These are phyloP conservation scores for Isoetes taiwanensis DNA, from an alignment of 75 land plant species.

Conservation along the genomic window DNA sequence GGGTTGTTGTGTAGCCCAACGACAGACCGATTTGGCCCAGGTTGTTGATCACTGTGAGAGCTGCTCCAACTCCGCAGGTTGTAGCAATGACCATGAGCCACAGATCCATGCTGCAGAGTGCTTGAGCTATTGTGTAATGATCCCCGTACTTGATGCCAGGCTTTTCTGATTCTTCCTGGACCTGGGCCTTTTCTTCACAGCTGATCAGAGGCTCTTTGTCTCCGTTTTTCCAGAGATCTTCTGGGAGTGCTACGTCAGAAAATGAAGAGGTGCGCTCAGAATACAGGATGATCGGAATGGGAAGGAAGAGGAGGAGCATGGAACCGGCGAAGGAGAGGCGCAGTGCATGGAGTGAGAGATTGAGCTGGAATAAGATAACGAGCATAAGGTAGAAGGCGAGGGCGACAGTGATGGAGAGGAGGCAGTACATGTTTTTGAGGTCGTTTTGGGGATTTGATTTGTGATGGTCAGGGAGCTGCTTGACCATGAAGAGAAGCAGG, in stretches of 20 bases:
- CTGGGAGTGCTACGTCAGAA: too few relatives aligned
- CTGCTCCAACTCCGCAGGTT: conserved; percentile 16
- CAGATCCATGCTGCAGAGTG: conserved; percentile 14
- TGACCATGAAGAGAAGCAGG: background rate
- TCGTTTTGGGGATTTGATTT: background rate
- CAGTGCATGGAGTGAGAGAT: too few relatives aligned
- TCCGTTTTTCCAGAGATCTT: background rate
- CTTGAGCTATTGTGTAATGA: conserved; percentile 10
- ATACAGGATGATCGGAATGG: background rate
- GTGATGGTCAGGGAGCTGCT: background rate
- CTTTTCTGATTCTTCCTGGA: background rate
- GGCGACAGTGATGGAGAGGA: background rate
- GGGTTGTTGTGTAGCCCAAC: background rate
- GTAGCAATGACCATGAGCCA: conserved; percentile 19
- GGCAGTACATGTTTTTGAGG: background rate
- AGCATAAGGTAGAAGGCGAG: background rate
- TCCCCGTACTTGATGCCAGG: background rate
- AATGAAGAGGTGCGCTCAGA: background rate
- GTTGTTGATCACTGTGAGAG: conserved; percentile 20
- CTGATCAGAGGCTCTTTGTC: background rate
- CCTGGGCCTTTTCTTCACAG: background rate
- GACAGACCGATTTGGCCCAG: conserved; percentile 18
- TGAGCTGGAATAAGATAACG: background rate
- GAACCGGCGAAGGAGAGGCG: background rate
- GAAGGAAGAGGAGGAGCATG: background rate